A percentile compares a stretch with the other conserved stretches of the same genome.
Evolutionary conservation across 164 flowering plant genomes (phyloP).

Genomic region (Platanus orientalis): DNA sequence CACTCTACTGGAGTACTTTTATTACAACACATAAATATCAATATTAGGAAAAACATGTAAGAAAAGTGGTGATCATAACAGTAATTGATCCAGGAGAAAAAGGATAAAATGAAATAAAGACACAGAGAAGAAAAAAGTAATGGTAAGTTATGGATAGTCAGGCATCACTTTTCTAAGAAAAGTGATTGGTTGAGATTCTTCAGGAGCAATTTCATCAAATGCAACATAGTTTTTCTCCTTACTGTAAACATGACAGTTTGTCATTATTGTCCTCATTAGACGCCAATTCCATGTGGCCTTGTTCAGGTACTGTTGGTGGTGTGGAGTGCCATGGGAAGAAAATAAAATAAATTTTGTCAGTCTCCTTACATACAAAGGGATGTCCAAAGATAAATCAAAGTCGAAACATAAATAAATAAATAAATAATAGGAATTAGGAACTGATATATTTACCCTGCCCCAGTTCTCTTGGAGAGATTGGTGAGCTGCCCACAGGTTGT

Average conservation of each 20-base stretch:
- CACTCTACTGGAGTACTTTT: background rate
- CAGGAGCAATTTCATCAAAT: slow-evolving; percentile 64
- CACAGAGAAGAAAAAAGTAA: background rate
- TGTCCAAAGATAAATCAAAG: background rate
- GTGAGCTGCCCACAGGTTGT: slow-evolving; percentile 78
- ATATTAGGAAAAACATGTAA: too few relatives aligned
- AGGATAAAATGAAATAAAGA: background rate
- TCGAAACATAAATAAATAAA: too few relatives aligned
- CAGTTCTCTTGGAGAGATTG: slow-evolving; percentile 65
- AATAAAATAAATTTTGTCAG: background rate
- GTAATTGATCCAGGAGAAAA: background rate
- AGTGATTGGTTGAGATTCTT: slow-evolving; percentile 64
- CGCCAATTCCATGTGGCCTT: slow-evolving; percentile 97
- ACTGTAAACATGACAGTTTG: slow-evolving; percentile 73
- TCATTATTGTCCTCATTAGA: slow-evolving; percentile 91
- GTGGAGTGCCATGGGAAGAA: too few relatives aligned
- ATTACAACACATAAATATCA: background rate
- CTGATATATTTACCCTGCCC: slow-evolving; percentile 69
- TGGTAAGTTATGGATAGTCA: slow-evolving; percentile 49
- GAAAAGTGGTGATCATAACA: too few relatives aligned
- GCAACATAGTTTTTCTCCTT: slow-evolving; percentile 60
- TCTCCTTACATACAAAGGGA: background rate
- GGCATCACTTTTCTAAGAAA: slow-evolving; percentile 86
- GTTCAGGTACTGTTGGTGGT: slow-evolving; percentile 60
- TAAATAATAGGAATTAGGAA: background rate